phyloP scores from a whole-genome alignment of 257 asterid genomes.

The Craterostigma plantagineum region DNA sequence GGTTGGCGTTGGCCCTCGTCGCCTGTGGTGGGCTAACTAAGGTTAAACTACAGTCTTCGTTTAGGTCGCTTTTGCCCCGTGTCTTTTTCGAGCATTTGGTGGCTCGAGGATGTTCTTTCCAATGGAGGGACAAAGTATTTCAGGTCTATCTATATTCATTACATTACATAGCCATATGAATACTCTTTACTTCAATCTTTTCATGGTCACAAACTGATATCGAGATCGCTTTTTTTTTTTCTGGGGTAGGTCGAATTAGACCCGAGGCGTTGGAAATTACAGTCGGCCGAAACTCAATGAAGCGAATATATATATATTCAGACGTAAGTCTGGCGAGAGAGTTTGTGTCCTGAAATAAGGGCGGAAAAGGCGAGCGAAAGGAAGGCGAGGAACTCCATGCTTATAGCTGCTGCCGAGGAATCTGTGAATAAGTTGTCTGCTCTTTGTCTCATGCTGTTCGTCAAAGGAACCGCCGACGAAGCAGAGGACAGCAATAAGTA shows the following conservation, averaged over 20 bases:
- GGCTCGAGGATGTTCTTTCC: conserved; percentile 68
- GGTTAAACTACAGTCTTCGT: conserved; percentile 58
- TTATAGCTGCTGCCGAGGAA: conserved; percentile 65
- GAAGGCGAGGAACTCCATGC: conserved; percentile 79
- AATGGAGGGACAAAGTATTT: conserved; percentile 59
- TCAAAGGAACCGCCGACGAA: conserved; percentile 78
- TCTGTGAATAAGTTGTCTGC: conserved; percentile 77
- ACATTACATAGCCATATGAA: too few relatives aligned
- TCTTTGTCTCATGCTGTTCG: conserved; percentile 58
- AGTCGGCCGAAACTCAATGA: conserved; percentile 25
- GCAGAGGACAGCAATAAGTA: conserved; percentile 76
- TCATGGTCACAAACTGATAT: too few relatives aligned
- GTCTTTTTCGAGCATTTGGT: conserved; percentile 41
- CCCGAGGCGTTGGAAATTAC: conserved; percentile 59
- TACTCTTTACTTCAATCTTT: too few relatives aligned
- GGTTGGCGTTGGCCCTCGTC: conserved; percentile 50
- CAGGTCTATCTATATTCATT: conserved; percentile 31
- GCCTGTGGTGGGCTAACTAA: conserved; percentile 75
- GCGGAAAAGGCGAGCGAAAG: conserved; percentile 53
- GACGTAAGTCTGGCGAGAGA: conserved; percentile 48
- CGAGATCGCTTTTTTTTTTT: not conserved
- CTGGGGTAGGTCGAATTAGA: conserved; percentile 54
- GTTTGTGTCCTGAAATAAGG: conserved; percentile 67
- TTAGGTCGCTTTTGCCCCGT: conserved; percentile 39
- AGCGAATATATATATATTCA: too few relatives aligned